Percentiles rank a stretch among this genome's conserved stretches.
Evolutionary conservation across 257 asterid species (phyloP).

Genomic region (Vinca minor): DNA sequence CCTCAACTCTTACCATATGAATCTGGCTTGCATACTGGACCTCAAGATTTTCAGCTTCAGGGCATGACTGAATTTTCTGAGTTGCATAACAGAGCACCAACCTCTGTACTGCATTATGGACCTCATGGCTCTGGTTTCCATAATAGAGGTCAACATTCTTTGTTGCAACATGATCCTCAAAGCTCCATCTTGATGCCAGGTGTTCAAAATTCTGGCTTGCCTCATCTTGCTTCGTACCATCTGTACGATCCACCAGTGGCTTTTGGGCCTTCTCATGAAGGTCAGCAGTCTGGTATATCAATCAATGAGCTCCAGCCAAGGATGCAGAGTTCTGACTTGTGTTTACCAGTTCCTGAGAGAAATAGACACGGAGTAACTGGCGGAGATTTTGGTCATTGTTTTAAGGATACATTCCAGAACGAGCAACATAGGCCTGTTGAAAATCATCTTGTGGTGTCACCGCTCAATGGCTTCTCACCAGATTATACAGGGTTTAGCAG

Average conservation of each 20-base stretch:
- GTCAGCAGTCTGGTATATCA: constrained; percentile 25
- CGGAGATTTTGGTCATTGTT: constrained; percentile 18
- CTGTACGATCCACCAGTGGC: constrained; percentile 27
- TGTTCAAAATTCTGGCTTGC: constrained; percentile 28
- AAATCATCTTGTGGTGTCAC: constrained; percentile 31
- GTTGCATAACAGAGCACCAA: constrained; percentile 25
- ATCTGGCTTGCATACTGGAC: constrained; percentile 16
- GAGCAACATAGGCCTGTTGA: constrained; percentile 26
- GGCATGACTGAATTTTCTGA: constrained; percentile 20
- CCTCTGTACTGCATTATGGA: constrained; percentile 19
- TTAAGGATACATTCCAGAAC: constrained; percentile 19
- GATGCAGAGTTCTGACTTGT: constrained; percentile 20
- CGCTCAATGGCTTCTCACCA: constrained; percentile 33
- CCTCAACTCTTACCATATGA: constrained; percentile 25
- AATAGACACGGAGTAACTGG: constrained; percentile 16
- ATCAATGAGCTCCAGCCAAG: constrained; percentile 27
- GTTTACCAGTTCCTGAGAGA: constrained; percentile 10
- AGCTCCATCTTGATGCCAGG: constrained; percentile 22
- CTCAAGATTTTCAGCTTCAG: constrained; percentile 22
- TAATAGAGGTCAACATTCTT: constrained; percentile 21
- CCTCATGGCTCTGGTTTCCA: constrained; percentile 16
- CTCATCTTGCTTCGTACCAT: constrained; percentile 27
- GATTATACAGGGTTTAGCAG: constrained; percentile 26
- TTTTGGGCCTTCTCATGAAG: constrained; percentile 25
- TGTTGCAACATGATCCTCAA: constrained; percentile 30